These are phyloP conservation scores for Aegilops bicornis DNA, from an alignment of 176 grass and related monocot species.

Conservation along the genomic window DNA sequence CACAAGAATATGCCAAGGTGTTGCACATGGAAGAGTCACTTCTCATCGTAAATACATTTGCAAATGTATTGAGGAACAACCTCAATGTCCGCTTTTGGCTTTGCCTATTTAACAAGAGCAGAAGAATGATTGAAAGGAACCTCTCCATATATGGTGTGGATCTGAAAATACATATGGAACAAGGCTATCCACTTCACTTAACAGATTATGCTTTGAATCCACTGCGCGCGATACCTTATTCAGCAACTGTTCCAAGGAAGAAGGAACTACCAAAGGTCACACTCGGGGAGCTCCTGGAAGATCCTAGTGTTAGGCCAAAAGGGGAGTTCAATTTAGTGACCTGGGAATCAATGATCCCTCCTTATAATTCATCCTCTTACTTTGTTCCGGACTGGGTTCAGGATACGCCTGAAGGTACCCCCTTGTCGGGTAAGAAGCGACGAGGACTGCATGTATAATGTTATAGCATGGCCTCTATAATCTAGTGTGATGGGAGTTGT, in stretches of 20 bases:
- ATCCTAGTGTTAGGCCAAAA: neutral
- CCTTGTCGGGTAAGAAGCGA: neutral
- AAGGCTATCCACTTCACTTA: neutral
- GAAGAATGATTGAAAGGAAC: neutral
- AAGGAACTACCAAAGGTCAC: neutral
- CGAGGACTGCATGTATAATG: neutral
- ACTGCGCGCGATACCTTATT: neutral
- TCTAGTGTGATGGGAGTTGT: neutral
- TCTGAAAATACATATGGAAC: neutral
- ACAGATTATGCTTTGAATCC: neutral
- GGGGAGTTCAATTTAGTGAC: neutral
- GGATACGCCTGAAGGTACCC: neutral
- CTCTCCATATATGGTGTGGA: neutral
- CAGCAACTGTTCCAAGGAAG: neutral
- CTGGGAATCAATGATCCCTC: neutral
- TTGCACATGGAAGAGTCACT: neutral
- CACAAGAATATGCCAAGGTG: neutral
- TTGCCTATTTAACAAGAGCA: neutral
- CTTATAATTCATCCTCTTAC: neutral
- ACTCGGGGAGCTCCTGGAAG: neutral
- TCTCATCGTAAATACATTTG: neutral
- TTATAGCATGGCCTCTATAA: neutral
- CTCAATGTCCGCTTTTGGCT: slow-evolving; percentile 11
- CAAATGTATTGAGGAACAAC: slow-evolving; percentile 3
- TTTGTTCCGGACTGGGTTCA: neutral